These are phyloP conservation scores for Calocybe gambosa DNA, from an alignment of 1,284 basidiomycete genomes.

Conservation along the genomic window DNA sequence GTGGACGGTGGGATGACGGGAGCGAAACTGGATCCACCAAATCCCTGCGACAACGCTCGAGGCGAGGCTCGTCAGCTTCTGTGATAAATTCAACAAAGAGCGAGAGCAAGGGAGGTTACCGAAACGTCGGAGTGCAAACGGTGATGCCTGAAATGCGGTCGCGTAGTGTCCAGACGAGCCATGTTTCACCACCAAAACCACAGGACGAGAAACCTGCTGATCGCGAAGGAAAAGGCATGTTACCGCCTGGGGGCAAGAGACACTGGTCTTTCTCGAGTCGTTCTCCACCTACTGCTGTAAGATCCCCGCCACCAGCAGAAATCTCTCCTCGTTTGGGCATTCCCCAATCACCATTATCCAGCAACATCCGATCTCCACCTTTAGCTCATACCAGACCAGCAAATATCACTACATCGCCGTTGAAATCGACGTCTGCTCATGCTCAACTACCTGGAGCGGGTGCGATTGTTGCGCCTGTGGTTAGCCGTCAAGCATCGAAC, in stretches of 20 bases:
- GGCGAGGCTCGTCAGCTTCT: conserved; percentile 32
- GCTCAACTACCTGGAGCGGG: conserved; percentile 9
- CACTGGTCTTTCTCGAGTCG: conserved; percentile 30
- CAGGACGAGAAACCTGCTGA: conserved; percentile 16
- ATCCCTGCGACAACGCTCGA: conserved; percentile 23
- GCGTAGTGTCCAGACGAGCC: conserved; percentile 48
- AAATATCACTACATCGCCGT: conserved; percentile 7
- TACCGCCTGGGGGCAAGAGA: conserved; percentile 24
- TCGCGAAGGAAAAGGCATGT: conserved; percentile 17
- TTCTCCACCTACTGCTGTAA: conserved; percentile 15
- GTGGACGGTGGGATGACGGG: conserved; percentile 28
- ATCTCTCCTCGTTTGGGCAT: neutral
- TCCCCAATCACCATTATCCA: neutral
- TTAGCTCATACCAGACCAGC: neutral
- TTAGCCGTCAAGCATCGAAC: conserved; percentile 31
- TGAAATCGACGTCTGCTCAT: conserved; percentile 4
- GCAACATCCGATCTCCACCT: conserved; percentile 4
- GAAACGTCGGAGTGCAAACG: conserved; percentile 58
- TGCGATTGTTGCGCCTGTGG: conserved; percentile 12
- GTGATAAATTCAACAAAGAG: conserved; percentile 25
- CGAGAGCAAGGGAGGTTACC: conserved; percentile 47
- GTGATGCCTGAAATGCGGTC: conserved; percentile 40
- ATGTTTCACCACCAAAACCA: conserved; percentile 18
- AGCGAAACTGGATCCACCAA: conserved; percentile 29
- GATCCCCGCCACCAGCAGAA: neutral